Conservation (phyloP, 345 rosid genomes). For the Salix purpurea region DNA sequence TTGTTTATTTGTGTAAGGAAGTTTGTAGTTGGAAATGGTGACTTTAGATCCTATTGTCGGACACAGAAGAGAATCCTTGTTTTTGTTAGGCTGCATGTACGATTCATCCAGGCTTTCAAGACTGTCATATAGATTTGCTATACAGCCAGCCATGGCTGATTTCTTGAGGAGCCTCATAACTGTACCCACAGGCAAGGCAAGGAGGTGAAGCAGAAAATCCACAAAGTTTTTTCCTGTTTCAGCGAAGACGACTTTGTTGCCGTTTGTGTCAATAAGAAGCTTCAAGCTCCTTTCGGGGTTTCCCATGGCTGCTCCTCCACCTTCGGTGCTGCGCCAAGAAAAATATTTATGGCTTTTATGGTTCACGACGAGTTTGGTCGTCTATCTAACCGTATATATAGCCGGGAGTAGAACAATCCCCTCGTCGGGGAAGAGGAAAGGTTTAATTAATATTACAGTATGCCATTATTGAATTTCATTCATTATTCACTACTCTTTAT, state of each 20-base stretch:
- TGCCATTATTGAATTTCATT: too few species aligned
- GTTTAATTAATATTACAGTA: too few species aligned
- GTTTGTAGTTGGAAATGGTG: not conserved
- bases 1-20: not conserved
- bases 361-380: too few species aligned
- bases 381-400: too few species aligned
- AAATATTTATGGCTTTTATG: too few species aligned
- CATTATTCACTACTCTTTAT: too few species aligned
- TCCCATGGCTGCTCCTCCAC: not conserved
- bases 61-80: not conserved
- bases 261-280: constrained; percentile 4
- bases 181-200: not conserved
- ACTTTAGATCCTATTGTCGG: not conserved
- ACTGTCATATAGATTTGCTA: not conserved
- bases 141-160: not conserved
- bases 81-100: not conserved
- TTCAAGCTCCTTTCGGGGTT: constrained; percentile 5
- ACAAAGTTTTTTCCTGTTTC: constrained; percentile 14
- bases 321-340: too few species aligned
- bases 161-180: not conserved
- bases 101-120: not conserved
- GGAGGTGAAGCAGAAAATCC: constrained; percentile 17
- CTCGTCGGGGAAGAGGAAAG: too few species aligned
- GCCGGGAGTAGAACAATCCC: too few species aligned
- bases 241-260: constrained; percentile 1